Conservation (phyloP, 106 monocot genomes). For the Xerophyta viscosa region DNA sequence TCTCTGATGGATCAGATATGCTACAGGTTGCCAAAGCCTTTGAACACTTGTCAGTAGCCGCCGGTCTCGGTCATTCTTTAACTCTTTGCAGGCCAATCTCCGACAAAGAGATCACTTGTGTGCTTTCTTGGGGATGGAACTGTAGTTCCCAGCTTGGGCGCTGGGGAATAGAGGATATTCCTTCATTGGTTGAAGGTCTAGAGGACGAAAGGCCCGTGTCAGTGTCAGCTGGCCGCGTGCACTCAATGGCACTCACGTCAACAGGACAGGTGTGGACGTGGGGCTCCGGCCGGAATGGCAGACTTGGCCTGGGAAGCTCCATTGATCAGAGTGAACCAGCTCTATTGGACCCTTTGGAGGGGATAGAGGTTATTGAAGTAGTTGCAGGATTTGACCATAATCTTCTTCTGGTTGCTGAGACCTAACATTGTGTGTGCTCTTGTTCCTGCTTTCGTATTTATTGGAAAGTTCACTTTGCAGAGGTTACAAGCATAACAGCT, state of each 20-base stretch:
- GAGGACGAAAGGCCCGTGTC: conserved; percentile 26
- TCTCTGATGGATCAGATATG: conserved; percentile 21
- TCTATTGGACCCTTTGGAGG: conserved; percentile 48
- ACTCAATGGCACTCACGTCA: conserved; percentile 58
- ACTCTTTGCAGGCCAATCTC: conserved; percentile 22
- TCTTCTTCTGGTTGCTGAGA: conserved; percentile 56
- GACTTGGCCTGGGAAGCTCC: conserved; percentile 66
- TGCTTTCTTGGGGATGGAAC: conserved; percentile 92
- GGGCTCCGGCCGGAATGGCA: conserved; percentile 80
- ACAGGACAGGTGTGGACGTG: conserved; percentile 56
- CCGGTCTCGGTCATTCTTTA: conserved; percentile 82
- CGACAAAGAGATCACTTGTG: conserved; percentile 5
- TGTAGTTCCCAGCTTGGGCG: conserved; percentile 64
- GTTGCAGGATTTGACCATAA: conserved; percentile 83
- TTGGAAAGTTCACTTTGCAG: too few relatives aligned
- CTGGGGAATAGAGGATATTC: conserved; percentile 33
- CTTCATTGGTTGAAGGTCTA: conserved; percentile 37
- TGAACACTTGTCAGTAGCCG: conserved; percentile 39
- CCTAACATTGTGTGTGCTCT: too few relatives aligned
- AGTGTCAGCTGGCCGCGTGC: conserved; percentile 67
- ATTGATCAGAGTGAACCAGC: conserved; percentile 25
- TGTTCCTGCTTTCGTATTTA: too few relatives aligned
- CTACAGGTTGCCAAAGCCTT: conserved; percentile 32
- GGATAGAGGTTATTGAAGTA: conserved; percentile 48
- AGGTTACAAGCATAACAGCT: too few relatives aligned